Evolutionary conservation across 371 early-diverging fungal genomes (phyloP).

Genomic region (Actinomortierella wolfii): DNA sequence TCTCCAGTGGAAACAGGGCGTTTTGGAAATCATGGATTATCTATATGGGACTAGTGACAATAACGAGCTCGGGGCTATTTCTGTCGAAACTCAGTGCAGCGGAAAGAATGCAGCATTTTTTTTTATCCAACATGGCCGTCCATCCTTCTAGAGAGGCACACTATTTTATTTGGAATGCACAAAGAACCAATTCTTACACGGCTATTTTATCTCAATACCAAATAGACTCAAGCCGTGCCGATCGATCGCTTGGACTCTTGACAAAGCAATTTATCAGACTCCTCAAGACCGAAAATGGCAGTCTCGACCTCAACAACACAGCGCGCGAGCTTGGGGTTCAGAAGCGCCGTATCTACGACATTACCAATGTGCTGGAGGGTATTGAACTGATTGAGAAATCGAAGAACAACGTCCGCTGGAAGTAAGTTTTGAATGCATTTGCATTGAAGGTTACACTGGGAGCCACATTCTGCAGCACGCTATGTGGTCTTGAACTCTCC

Average conservation of each 20-base stretch:
- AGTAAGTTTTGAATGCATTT: conserved; percentile 51
- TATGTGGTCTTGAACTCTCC: no score
- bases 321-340: conserved; percentile 73
- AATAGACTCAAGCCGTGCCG: conserved; percentile 44
- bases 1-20: no score
- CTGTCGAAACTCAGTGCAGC: no score
- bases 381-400: conserved; percentile 79
- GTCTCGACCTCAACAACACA: conserved; percentile 75
- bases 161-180: no score
- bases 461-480: no score
- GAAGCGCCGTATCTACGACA: conserved; percentile 88
- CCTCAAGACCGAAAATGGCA: conserved; percentile 65
- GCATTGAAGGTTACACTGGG: not conserved
- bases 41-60: no score
- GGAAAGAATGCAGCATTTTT: no score
- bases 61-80: no score
- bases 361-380: conserved; percentile 87
- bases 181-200: no score
- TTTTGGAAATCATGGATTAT: no score
- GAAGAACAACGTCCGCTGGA: conserved; percentile 84
- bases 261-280: conserved; percentile 78
- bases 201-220: not conserved
- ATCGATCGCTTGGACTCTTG: conserved; percentile 69
- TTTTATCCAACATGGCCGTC: not conserved
- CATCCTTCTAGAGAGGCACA: not conserved